Conservation (phyloP, 129 eudicot genomes). For the Pseudognaphalium luteoalbum region DNA sequence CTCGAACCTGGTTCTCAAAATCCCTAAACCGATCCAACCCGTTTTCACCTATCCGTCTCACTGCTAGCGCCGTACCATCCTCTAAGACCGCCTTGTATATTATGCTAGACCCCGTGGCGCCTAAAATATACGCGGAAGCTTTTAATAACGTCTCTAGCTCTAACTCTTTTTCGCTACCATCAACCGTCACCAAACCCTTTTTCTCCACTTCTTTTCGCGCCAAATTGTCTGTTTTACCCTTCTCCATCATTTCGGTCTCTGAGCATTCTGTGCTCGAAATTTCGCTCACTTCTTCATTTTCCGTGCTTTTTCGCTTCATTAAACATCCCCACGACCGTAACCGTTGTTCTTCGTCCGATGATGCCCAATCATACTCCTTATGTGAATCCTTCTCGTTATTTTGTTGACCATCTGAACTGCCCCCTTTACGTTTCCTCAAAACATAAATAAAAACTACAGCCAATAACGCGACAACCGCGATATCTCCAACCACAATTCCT, state of each 20-base stretch:
- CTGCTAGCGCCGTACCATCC: slow-evolving; percentile 78
- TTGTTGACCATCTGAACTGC: slow-evolving; percentile 2
- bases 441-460: slow-evolving; percentile 47
- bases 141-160: slow-evolving; percentile 77
- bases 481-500: slow-evolving; percentile 71
- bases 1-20: slow-evolving; percentile 75
- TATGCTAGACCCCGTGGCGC: slow-evolving; percentile 78
- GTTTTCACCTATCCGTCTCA: slow-evolving; percentile 73
- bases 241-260: slow-evolving; percentile 36
- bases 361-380: slow-evolving; percentile 53
- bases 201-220: slow-evolving; percentile 26
- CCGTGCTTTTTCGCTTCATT: slow-evolving; percentile 44
- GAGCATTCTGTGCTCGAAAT: slow-evolving; percentile 30
- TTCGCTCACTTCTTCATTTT: slow-evolving; percentile 37
- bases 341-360: slow-evolving; percentile 53
- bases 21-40: slow-evolving; percentile 84
- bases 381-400: slow-evolving; percentile 16
- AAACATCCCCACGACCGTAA: slow-evolving; percentile 69
- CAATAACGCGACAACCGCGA: slow-evolving; percentile 49
- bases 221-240: slow-evolving; percentile 15
- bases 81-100: slow-evolving; percentile 93
- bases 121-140: slow-evolving; percentile 91
- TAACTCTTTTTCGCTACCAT: slow-evolving; percentile 75
- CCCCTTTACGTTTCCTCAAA: slow-evolving; percentile 31
- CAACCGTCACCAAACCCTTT: slow-evolving; percentile 73